Percentiles rank a stretch among this genome's conserved stretches.
Evolutionary conservation across 2,329 filamentous ascomycete genomes (phyloP).

Genomic region (Scytalidium sp.): DNA sequence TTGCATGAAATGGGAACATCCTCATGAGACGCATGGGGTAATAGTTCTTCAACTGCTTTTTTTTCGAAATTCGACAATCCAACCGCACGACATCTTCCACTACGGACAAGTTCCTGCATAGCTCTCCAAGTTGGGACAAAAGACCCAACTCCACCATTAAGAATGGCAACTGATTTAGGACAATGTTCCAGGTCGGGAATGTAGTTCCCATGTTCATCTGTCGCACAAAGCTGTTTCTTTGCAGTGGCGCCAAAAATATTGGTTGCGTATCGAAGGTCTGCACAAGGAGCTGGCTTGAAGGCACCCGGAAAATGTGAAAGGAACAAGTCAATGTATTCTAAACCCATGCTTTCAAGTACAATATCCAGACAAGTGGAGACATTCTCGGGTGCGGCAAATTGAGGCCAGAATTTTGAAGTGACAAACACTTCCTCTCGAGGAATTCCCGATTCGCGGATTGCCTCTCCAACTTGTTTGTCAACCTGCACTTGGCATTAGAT

Average conservation of each 20-base stretch:
- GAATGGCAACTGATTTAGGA: conserved; percentile 27
- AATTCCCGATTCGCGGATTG: conserved; percentile 33
- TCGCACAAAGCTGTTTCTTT: neutral
- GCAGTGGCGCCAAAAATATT: neutral
- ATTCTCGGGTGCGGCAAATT: conserved; percentile 22
- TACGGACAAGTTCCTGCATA: conserved; percentile 26
- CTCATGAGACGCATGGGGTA: conserved; percentile 35
- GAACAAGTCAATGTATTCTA: conserved; percentile 74
- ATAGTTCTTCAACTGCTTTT: conserved; percentile 47
- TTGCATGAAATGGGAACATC: conserved; percentile 41
- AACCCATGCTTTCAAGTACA: conserved; percentile 66
- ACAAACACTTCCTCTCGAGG: conserved; percentile 58
- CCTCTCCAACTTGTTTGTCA: conserved; percentile 36
- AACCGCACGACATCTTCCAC: conserved; percentile 18
- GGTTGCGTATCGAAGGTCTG: conserved; percentile 42
- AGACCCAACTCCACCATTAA: conserved; percentile 58
- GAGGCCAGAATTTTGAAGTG: conserved; percentile 65
- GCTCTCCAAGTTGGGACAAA: conserved; percentile 40
- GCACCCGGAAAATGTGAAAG: conserved; percentile 79
- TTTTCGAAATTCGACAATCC: conserved; percentile 33
- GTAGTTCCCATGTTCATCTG: neutral
- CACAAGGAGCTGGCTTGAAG: no score
- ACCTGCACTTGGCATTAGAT: no score
- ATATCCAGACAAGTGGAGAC: conserved; percentile 66
- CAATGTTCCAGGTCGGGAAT: neutral